Base-by-base conservation (phyloP, 108 stramenopile genomes). In the Skeletonema grethae region DNA sequence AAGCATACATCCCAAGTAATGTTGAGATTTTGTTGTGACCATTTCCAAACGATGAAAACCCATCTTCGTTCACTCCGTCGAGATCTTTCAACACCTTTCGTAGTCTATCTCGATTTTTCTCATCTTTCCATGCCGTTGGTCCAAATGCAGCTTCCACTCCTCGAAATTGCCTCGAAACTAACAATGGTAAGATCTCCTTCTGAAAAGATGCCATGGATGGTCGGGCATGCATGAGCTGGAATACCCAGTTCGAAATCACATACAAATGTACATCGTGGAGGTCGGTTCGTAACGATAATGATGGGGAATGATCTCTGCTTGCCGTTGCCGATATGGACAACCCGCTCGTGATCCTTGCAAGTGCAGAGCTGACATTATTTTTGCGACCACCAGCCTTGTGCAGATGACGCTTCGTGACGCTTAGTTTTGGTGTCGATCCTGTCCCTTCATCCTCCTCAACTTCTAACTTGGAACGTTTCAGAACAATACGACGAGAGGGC, bases 241-340 rank as follows among this genome's bases (percentile, higher is more conserved):
- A 76, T 7, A 90, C 88, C 91, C 94, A 93, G 22, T 92, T 92
- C 5, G 90, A 82, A 13, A 95, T 72, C 15, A 85, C 87, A 79
- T 92, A 95, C 9, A 90, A 77, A 75, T 93, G 94, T 12, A 93
- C 76, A 81, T 95, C 94, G 32, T 69, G 65, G 2, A 85, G 61
- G 65, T 85, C 84, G 1, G 84, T 85, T 11, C 77, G 76, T n/a
- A 85, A 29, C 11, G 65, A 66, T 2, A 79, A 20, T 6, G 77
- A 60, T n/a, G 77, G 72, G 8, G 82, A 73, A 20, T 46, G 59
- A 63, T 77, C 73, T 25, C 16, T 38, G 45, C 65, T 68, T 41
- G 65, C 46, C 13, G 76, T 77, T 43, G 72, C 36, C 28, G 75
- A 65, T 25, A 53, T 32, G 63, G 74, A 16, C 11, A 75, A 46